Conservation (phyloP, 495 filamentous ascomycete species). For the Cercophora scortea region DNA sequence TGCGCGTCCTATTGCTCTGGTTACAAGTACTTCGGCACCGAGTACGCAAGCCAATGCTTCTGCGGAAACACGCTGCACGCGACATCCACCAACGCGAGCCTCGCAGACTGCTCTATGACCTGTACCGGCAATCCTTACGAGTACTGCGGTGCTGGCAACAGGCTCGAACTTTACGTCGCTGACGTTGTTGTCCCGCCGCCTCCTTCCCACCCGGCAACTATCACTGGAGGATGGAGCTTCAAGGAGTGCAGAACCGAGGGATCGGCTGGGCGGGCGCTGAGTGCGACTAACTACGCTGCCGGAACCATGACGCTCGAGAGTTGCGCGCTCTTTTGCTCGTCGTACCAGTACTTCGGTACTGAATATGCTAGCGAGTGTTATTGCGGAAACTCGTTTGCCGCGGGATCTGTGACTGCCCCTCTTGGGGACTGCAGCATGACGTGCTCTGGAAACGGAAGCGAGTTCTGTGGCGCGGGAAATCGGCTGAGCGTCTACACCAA, state of each 20-base stretch:
- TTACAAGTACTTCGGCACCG: slow-evolving; percentile 37
- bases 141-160: slow-evolving; percentile 34
- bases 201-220: slow-evolving; percentile 14
- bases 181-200: slow-evolving; percentile 1
- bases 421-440: slow-evolving; percentile 28
- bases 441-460: slow-evolving; percentile 26
- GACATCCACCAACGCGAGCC: slow-evolving; percentile 15
- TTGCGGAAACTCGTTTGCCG: slow-evolving; percentile 28
- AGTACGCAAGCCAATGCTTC: slow-evolving; percentile 42
- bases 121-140: slow-evolving; percentile 32
- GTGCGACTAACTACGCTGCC: slow-evolving; percentile 1
- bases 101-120: slow-evolving; percentile 30
- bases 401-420: slow-evolving; percentile 14
- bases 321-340: slow-evolving; percentile 27
- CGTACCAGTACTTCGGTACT: slow-evolving; percentile 28
- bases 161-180: slow-evolving; percentile 30
- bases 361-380: slow-evolving; percentile 32
- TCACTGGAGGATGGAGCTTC: slow-evolving; percentile 21
- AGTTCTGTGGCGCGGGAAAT: slow-evolving; percentile 34
- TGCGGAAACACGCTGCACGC: slow-evolving; percentile 32
- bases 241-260: slow-evolving; percentile 33
- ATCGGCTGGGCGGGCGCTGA: slow-evolving; percentile 18
- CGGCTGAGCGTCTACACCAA: slow-evolving; percentile 19
- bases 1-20: slow-evolving; percentile 38
- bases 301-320: slow-evolving; percentile 30